These are phyloP conservation scores for Geotrichum bryndzae DNA, from an alignment of 1,139 yeast species.

Conservation along the genomic window DNA sequence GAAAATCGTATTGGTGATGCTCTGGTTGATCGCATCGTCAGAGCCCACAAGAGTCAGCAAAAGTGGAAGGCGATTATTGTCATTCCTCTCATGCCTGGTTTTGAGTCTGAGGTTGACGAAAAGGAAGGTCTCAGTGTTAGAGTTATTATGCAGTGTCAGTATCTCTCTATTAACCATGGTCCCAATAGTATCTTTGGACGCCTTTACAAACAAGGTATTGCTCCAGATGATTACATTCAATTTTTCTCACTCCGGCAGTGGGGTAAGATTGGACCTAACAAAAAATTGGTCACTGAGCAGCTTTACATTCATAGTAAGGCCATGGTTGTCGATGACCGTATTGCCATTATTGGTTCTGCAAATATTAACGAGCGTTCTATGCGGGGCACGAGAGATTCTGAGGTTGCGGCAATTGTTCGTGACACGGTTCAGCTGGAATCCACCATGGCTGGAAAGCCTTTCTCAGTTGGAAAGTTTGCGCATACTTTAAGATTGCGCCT, in stretches of 20 bases:
- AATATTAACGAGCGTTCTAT: conserved; percentile 22
- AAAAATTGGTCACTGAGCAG: conserved; percentile 79
- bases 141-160: conserved; percentile 95
- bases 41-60: conserved; percentile 73
- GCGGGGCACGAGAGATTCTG: conserved; percentile 82
- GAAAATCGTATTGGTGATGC: conserved; percentile 95
- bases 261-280: conserved; percentile 82
- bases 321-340: conserved; percentile 22
- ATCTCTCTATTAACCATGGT: conserved; percentile 88
- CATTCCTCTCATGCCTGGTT: conserved; percentile 97
- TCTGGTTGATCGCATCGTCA: conserved; percentile 82
- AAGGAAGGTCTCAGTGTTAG: conserved; percentile 93
- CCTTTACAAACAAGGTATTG: conserved; percentile 66
- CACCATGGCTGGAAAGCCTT: conserved; percentile 76
- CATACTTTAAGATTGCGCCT: conserved; percentile 82
- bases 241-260: conserved; percentile 90
- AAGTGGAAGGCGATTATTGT: conserved; percentile 86
- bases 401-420: conserved; percentile 80
- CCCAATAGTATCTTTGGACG: conserved; percentile 83
- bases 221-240: conserved; percentile 83
- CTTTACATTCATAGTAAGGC: conserved; percentile 84
- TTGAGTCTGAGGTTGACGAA: conserved; percentile 87
- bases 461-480: conserved; percentile 78
- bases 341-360: conserved; percentile 21
- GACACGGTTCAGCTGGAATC: conserved; percentile 73